These are phyloP conservation scores for Neostapfia colusana DNA, from an alignment of 176 grass and related monocot species.

Conservation along the genomic window DNA sequence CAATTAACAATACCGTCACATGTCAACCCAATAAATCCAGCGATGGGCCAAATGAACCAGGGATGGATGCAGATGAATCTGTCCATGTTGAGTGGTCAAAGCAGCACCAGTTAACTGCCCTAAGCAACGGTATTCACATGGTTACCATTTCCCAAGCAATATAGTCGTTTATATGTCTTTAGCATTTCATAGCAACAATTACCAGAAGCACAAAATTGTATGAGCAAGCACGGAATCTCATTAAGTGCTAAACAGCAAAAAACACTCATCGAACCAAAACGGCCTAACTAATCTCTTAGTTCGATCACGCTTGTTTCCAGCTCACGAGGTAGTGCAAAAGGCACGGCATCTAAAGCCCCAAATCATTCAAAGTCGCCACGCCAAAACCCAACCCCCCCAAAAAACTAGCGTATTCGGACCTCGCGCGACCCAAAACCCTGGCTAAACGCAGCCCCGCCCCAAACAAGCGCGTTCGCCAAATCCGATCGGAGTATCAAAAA, in stretches of 20 bases:
- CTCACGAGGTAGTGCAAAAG: background rate
- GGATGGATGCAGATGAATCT: background rate
- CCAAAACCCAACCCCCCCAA: background rate
- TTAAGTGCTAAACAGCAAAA: background rate
- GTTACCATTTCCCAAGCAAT: constrained; percentile 12
- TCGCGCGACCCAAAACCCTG: constrained; percentile 46
- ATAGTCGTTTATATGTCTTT: background rate
- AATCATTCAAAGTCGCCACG: constrained; percentile 3
- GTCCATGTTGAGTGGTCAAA: background rate
- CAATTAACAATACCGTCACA: constrained; percentile 1
- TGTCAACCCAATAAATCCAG: background rate
- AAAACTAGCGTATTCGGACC: background rate
- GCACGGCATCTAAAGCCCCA: background rate
- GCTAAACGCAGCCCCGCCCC: background rate
- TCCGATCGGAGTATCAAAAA: constrained; percentile 27
- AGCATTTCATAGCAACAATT: background rate
- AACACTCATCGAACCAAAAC: background rate
- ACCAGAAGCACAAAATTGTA: background rate
- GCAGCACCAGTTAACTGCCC: background rate
- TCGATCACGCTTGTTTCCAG: constrained; percentile 25
- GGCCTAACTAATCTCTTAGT: background rate
- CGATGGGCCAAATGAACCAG: background rate
- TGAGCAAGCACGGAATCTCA: background rate
- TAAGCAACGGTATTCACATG: background rate
- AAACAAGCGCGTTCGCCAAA: constrained; percentile 3